A percentile compares a stretch with the other conserved stretches of the same genome.
phyloP scores from a whole-genome alignment of 2,329 filamentous ascomycete genomes.

The Epichloe sibirici region DNA sequence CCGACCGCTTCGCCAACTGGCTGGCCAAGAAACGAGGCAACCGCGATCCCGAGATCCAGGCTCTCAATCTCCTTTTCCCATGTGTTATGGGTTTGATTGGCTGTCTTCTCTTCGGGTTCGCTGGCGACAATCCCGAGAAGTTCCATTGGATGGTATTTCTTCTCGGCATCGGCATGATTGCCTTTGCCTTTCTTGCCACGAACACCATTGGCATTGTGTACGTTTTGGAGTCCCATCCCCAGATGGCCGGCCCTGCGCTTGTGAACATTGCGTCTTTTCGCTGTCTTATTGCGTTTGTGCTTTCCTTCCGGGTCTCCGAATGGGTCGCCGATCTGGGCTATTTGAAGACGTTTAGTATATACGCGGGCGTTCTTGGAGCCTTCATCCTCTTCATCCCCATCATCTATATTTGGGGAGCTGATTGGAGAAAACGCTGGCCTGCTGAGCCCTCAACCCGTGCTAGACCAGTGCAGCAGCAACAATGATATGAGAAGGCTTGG shows the following conservation, averaged over 20 bases:
- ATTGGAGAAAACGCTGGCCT: not conserved
- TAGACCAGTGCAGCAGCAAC: not conserved
- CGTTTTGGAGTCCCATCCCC: not conserved
- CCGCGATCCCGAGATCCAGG: slow-evolving; percentile 1
- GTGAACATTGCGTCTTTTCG: slow-evolving; percentile 2
- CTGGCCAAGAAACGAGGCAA: slow-evolving; percentile 2
- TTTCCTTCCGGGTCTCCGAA: slow-evolving; percentile 3
- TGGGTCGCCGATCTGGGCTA: slow-evolving; percentile 3
- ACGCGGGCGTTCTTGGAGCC: not conserved
- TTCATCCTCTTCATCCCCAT: slow-evolving; percentile 1
- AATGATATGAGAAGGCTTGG: too few species aligned
- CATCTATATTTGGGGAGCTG: not conserved
- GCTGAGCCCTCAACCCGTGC: slow-evolving; percentile 11
- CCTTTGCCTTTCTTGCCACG: slow-evolving; percentile 2
- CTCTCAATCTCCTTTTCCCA: not conserved
- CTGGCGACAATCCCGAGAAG: not conserved
- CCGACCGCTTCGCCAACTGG: slow-evolving; percentile 1
- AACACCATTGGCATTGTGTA: slow-evolving; percentile 5
- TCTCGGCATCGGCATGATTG: not conserved
- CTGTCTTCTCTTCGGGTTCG: slow-evolving; percentile 1
- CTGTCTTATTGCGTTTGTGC: not conserved
- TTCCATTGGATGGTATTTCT: slow-evolving; percentile 1
- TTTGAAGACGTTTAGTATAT: slow-evolving; percentile 1
- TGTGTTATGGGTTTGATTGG: not conserved
- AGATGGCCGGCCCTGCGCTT: slow-evolving; percentile 1